Evolutionary conservation across 176 grass and related monocot species (phyloP).

Genomic region (barley (Hordeum vulgare)): MorexV3_pseudomolecules_assembly NC_058522.1:536155965-536156464

Average conservation of each 20-base stretch:
- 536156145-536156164: conserved; percentile 93
- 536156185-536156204: background rate
- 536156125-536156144: conserved; percentile 85
- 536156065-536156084: conserved; percentile 78
- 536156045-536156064: conserved; percentile 46
- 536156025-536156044: conserved; percentile 85
- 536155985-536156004: conserved; percentile 90
- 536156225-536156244: conserved; percentile 1
- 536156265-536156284: conserved; percentile 77
- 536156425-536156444: conserved; percentile 85
- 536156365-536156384: conserved; percentile 97
- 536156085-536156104: conserved; percentile 86
- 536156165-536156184: conserved; percentile 67
- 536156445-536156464: conserved; percentile 30
- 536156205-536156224: background rate
- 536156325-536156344: conserved; percentile 86
- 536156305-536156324: conserved; percentile 72
- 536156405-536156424: conserved; percentile 84
- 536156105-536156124: conserved; percentile 76
- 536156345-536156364: conserved; percentile 78
- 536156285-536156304: conserved; percentile 95
- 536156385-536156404: conserved; percentile 96
- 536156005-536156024: conserved; percentile 81
- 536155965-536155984: conserved; percentile 83
- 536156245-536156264: conserved; percentile 81